A percentile compares a stretch with the other conserved stretches of the same genome.
These are phyloP conservation scores for Lantana camara DNA, from an alignment of 257 asterid species.

Conservation along the genomic window DNA sequence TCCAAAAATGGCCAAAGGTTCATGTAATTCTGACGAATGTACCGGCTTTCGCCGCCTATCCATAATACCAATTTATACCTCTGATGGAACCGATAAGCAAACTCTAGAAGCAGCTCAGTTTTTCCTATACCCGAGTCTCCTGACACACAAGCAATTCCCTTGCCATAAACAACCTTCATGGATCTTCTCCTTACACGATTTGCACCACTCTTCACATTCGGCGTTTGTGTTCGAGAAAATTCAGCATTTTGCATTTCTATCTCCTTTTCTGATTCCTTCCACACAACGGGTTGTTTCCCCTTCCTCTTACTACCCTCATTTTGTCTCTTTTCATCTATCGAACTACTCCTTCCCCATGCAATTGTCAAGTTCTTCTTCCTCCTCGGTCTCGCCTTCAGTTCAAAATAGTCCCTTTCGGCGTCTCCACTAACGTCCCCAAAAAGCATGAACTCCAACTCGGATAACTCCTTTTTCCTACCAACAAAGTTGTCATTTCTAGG, in stretches of 20 bases:
- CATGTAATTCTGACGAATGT: constrained; percentile 77
- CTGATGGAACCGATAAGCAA: constrained; percentile 77
- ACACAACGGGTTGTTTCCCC: constrained; percentile 78
- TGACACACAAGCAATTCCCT: constrained; percentile 88
- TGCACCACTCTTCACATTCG: constrained; percentile 43
- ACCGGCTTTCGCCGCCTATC: constrained; percentile 92
- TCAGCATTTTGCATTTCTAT: constrained; percentile 76
- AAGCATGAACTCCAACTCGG: constrained; percentile 86
- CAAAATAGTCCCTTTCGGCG: constrained; percentile 73
- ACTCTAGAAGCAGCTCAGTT: constrained; percentile 86
- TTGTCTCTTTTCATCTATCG: constrained; percentile 57
- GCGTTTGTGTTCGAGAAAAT: constrained; percentile 39
- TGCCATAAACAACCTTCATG: constrained; percentile 68
- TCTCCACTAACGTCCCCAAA: constrained; percentile 84
- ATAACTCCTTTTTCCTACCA: constrained; percentile 83
- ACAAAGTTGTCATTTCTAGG: constrained; percentile 79
- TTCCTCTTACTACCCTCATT: constrained; percentile 52
- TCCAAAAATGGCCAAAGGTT: constrained; percentile 79
- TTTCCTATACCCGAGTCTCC: constrained; percentile 96
- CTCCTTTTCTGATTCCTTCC: constrained; percentile 91
- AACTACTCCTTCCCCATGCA: constrained; percentile 76
- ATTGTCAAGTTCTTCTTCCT: constrained; percentile 75
- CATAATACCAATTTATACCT: constrained; percentile 88
- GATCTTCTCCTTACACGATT: constrained; percentile 63
- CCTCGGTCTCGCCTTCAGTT: constrained; percentile 71